Percentiles rank a stretch among this genome's conserved stretches.
Evolutionary conservation across 73 alveolate genomes (phyloP).

Genomic region (Uronychia binucleata): DNA sequence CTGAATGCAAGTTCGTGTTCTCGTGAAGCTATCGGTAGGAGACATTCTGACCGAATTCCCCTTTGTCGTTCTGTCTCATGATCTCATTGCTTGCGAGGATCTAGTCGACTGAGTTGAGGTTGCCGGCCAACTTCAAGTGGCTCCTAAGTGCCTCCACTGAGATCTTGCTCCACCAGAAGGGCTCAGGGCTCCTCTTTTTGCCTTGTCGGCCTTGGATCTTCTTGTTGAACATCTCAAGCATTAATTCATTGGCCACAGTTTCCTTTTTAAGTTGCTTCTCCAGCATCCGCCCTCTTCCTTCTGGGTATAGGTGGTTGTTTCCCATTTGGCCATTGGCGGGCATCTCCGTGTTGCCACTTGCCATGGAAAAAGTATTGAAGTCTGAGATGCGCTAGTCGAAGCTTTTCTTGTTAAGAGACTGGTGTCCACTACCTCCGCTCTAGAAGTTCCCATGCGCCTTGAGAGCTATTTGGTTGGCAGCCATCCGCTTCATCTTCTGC

Average conservation of each 20-base stretch:
- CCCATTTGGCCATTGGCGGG: too few relatives aligned
- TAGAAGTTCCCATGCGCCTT: background rate
- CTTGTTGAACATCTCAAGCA: background rate
- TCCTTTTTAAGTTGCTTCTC: background rate
- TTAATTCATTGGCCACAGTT: background rate
- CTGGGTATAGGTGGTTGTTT: too few relatives aligned
- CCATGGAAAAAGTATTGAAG: background rate
- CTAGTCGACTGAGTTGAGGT: too few relatives aligned
- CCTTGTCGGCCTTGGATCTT: background rate
- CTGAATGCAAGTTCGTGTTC: too few relatives aligned
- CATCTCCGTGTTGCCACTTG: background rate
- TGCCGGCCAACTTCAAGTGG: too few relatives aligned
- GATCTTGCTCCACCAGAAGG: background rate
- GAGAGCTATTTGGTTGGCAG: background rate
- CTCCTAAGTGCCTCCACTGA: background rate
- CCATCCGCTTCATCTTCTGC: background rate
- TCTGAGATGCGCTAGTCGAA: too few relatives aligned
- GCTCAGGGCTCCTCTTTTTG: background rate
- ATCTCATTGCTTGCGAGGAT: too few relatives aligned
- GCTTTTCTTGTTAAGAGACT: too few relatives aligned
- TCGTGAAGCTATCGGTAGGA: too few relatives aligned
- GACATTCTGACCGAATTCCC: too few relatives aligned
- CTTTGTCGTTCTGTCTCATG: too few relatives aligned
- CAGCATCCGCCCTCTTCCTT: background rate
- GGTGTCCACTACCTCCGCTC: too few relatives aligned